Percentiles rank a stretch among this genome's conserved stretches.
Conservation (phyloP, 2,329 filamentous ascomycete species). For the Penicillium janthinellum region DNA sequence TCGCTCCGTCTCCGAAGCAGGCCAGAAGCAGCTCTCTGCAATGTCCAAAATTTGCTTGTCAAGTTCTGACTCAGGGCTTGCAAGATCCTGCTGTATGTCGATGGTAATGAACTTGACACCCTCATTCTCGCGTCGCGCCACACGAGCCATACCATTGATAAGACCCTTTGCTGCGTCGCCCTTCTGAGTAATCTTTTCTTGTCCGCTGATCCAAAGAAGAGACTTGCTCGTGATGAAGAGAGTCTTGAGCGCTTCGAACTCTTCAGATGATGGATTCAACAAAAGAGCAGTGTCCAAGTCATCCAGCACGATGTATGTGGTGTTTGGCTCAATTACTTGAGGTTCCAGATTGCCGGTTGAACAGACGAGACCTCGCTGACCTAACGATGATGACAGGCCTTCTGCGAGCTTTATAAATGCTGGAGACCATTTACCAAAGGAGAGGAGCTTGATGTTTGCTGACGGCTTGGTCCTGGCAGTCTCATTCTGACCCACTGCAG, state of each 20-base stretch:
- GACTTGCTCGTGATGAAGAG: neutral
- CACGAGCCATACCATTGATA: conserved; percentile 3
- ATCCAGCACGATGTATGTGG: neutral
- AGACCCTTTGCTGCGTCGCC: neutral
- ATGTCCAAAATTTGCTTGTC: conserved; percentile 3
- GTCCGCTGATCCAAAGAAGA: conserved; percentile 2
- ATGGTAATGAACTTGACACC: conserved; percentile 2
- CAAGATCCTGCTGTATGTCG: neutral
- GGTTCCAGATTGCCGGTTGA: neutral
- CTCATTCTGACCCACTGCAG: neutral
- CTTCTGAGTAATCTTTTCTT: neutral
- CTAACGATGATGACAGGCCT: neutral
- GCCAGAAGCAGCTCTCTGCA: conserved; percentile 3
- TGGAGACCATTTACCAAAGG: neutral
- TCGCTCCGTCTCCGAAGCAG: neutral
- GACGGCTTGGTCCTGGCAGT: neutral
- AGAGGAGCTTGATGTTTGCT: neutral
- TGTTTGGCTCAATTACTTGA: neutral
- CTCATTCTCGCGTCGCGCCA: conserved; percentile 2
- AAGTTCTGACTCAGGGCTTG: neutral
- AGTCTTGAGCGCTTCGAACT: neutral
- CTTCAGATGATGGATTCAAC: neutral
- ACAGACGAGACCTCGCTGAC: neutral
- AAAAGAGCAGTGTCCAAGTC: neutral
- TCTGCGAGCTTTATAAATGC: neutral